Conservation (phyloP, 164 flowering plant genomes). For the Kingdonia uniflora region DNA sequence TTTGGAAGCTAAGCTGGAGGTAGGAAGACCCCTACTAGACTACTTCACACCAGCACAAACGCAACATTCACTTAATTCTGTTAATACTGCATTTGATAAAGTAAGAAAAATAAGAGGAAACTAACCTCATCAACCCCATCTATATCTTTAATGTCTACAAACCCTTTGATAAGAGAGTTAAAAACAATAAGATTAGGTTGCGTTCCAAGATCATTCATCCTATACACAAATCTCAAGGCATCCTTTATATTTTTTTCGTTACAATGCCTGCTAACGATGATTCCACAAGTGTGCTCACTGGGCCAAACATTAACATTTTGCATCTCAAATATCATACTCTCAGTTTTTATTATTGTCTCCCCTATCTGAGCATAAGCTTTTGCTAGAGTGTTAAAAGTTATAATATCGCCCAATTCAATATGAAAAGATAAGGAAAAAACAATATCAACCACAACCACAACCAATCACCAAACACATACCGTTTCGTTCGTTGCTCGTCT, state of each 20-base stretch:
- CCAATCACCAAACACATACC: too few relatives aligned
- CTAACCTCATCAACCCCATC: conserved; percentile 56
- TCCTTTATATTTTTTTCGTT: conserved; percentile 35
- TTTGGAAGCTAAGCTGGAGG: too few relatives aligned
- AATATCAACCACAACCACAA: conserved; percentile 43
- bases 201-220: conserved; percentile 57
- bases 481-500: too few relatives aligned
- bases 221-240: conserved; percentile 37
- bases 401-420: conserved; percentile 70
- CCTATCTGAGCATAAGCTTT: conserved; percentile 68
- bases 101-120: background rate
- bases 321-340: conserved; percentile 58
- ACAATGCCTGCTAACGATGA: conserved; percentile 54
- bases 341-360: conserved; percentile 51
- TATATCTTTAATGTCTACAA: conserved; percentile 43
- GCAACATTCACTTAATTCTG: too few relatives aligned
- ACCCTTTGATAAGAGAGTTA: conserved; percentile 77
- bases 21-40: too few relatives aligned
- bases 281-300: conserved; percentile 74
- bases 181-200: conserved; percentile 71
- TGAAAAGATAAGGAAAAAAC: too few relatives aligned
- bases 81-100: too few relatives aligned
- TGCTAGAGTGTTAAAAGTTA: conserved; percentile 78
- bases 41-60: too few relatives aligned
- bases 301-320: conserved; percentile 42